Conservation (phyloP, 306 rosid species). For the Adenanthera pavonina region DNA sequence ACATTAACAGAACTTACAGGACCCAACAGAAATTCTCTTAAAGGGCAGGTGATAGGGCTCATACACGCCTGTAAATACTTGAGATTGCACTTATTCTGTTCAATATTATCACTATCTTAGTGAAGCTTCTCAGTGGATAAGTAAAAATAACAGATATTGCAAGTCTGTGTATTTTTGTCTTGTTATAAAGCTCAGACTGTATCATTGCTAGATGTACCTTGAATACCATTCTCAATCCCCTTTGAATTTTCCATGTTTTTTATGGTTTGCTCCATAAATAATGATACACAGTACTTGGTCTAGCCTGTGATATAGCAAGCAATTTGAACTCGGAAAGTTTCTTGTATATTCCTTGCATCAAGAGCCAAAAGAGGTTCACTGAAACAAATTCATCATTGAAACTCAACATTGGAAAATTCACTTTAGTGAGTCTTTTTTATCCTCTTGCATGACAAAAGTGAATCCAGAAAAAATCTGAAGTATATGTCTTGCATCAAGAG, state of each 20-base stretch:
- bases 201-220: neutral
- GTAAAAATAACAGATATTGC: neutral
- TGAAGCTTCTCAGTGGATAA: conserved; percentile 70
- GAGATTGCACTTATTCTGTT: conserved; percentile 68
- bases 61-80: conserved; percentile 73
- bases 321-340: neutral
- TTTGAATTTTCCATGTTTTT: neutral
- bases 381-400: neutral
- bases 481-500: neutral
- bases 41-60: conserved; percentile 73
- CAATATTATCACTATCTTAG: conserved; percentile 49
- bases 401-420: neutral
- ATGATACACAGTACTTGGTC: neutral
- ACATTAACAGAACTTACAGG: conserved; percentile 58
- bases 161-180: neutral
- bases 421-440: neutral
- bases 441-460: neutral
- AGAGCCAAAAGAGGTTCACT: neutral
- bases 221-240: conserved; percentile 18
- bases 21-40: conserved; percentile 56
- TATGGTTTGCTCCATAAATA: neutral
- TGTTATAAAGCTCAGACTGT: conserved; percentile 1
- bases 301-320: neutral
- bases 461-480: neutral
- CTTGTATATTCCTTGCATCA: neutral